phyloP scores from a whole-genome alignment of 2,329 filamentous ascomycete species.

The Fusarium siculi region DNA sequence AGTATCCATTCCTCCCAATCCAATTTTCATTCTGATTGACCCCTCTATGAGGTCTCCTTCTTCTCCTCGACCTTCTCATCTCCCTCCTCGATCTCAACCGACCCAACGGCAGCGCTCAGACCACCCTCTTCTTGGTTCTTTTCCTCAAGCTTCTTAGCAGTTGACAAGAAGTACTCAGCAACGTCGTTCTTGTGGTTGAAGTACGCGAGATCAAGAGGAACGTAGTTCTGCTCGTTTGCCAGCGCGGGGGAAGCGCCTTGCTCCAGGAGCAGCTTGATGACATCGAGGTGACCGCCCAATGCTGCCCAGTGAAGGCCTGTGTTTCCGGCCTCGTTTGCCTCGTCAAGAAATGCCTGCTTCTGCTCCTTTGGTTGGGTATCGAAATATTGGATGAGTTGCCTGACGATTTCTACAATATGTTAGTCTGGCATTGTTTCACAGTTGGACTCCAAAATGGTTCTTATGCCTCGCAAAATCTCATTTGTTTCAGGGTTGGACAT shows the following conservation, averaged over 20 bases:
- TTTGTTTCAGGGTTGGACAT: conserved; percentile 40
- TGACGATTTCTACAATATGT: conserved; percentile 55
- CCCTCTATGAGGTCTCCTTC: conserved; percentile 22
- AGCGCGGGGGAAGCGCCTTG: conserved; percentile 81
- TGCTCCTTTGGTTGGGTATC: conserved; percentile 52
- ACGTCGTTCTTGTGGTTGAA: conserved; percentile 74
- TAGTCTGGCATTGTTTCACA: not conserved
- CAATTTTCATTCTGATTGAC: not conserved
- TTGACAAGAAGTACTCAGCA: conserved; percentile 68
- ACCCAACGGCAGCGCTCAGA: conserved; percentile 52
- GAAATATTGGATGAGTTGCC: conserved; percentile 56
- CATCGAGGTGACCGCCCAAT: conserved; percentile 84
- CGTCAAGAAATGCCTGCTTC: conserved; percentile 69
- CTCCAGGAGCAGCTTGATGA: conserved; percentile 80
- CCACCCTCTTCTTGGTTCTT: conserved; percentile 58
- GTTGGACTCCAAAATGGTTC: rapidly evolving
- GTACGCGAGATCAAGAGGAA: conserved; percentile 79
- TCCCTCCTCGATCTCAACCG: conserved; percentile 52
- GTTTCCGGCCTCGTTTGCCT: conserved; percentile 84
- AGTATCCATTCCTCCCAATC: not conserved
- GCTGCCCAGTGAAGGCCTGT: conserved; percentile 95
- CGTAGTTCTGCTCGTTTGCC: conserved; percentile 86
- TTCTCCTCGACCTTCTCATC: conserved; percentile 42
- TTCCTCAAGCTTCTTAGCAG: conserved; percentile 59
- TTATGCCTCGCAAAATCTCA: rapidly evolving